phyloP scores from a whole-genome alignment of 2,329 filamentous ascomycete species.

The Microcyclospora tardicrescens region DNA sequence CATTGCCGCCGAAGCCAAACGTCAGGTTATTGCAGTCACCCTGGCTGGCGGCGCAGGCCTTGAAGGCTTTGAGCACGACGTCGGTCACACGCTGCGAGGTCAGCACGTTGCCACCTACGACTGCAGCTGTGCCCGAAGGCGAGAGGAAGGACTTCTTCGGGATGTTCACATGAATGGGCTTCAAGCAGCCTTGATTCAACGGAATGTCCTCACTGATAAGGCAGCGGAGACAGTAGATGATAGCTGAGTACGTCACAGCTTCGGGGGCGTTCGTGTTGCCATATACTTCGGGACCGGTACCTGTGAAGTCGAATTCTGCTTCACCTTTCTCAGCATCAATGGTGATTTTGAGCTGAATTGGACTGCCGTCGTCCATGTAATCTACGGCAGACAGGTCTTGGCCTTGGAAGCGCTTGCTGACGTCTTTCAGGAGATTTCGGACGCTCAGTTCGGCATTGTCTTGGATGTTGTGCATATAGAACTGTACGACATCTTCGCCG shows the following conservation, averaged over 20 bases:
- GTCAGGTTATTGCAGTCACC: conserved; percentile 78
- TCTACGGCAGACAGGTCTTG: conserved; percentile 62
- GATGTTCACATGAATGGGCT: conserved; percentile 62
- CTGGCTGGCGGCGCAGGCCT: conserved; percentile 64
- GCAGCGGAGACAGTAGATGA: conserved; percentile 74
- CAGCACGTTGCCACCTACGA: conserved; percentile 72
- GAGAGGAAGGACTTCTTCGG: conserved; percentile 60
- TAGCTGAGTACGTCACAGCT: conserved; percentile 70
- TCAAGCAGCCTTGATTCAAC: conserved; percentile 73
- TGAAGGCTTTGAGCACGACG: conserved; percentile 68
- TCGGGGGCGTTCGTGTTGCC: conserved; percentile 68
- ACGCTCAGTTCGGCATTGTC: conserved; percentile 68
- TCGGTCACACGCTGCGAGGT: conserved; percentile 70
- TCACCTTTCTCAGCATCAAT: conserved; percentile 64
- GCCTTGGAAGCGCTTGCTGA: conserved; percentile 56
- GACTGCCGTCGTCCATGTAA: conserved; percentile 77
- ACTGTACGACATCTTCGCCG: conserved; percentile 61
- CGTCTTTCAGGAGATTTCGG: conserved; percentile 56
- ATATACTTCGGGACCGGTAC: conserved; percentile 56
- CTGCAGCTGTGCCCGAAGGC: conserved; percentile 63
- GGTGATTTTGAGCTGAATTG: conserved; percentile 60
- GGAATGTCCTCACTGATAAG: conserved; percentile 72
- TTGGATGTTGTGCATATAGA: conserved; percentile 76
- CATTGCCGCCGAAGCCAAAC: conserved; percentile 65
- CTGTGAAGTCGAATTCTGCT: conserved; percentile 65